Conservation (phyloP, 2,329 filamentous ascomycete species). For the Cyphellophora attinorum region DNA sequence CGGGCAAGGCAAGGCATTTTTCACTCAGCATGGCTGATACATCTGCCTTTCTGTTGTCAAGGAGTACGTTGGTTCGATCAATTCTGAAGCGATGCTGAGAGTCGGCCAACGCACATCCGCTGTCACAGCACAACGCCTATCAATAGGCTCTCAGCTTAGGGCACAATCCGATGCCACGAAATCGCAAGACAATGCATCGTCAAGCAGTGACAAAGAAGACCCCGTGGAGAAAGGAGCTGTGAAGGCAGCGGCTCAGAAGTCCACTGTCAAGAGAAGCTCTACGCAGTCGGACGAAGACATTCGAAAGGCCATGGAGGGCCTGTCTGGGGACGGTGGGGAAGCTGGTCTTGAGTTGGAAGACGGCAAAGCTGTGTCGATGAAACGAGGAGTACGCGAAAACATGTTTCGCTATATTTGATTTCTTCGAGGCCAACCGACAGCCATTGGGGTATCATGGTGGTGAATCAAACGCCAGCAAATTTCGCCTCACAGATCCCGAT, state of each 20-base stretch:
- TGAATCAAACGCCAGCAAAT: constrained; percentile 2
- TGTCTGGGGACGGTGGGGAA: constrained; percentile 61
- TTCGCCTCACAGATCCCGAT: constrained; percentile 15
- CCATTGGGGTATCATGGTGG: constrained; percentile 11
- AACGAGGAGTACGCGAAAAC: constrained; percentile 62
- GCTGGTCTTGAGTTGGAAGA: constrained; percentile 67
- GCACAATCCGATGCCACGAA: too few species aligned
- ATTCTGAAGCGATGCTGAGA: too few species aligned
- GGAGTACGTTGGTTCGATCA: too few species aligned
- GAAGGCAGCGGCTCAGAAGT: too few species aligned
- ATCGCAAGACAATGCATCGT: background rate
- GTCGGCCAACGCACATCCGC: too few species aligned
- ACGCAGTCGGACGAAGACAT: constrained; percentile 59
- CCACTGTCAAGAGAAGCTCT: too few species aligned
- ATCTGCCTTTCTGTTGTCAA: too few species aligned
- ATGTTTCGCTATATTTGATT: constrained; percentile 49
- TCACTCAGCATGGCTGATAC: too few species aligned
- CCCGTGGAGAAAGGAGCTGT: background rate
- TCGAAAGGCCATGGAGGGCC: constrained; percentile 52
- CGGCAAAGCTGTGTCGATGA: constrained; percentile 62
- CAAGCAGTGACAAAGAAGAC: background rate
- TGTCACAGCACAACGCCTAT: too few species aligned
- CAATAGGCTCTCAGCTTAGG: too few species aligned
- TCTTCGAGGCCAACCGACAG: too few species aligned
- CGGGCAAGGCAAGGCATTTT: too few species aligned